These are phyloP conservation scores for Imleria badia DNA, from an alignment of 768 basidiomycete species.

Conservation along the genomic window DNA sequence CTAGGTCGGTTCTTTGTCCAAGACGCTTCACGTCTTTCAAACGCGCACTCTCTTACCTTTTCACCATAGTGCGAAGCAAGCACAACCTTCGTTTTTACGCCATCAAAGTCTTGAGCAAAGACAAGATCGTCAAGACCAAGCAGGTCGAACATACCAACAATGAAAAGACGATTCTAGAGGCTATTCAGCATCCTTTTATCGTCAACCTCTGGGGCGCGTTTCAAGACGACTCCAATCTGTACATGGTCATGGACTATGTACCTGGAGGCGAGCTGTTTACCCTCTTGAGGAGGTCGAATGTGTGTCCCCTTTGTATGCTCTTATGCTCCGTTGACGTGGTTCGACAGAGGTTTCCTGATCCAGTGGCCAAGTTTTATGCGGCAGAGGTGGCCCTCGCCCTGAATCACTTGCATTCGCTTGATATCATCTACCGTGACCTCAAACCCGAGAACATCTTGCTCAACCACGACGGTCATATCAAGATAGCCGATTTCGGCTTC, in stretches of 20 bases:
- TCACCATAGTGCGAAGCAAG: slow-evolving; percentile 71
- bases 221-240: slow-evolving; percentile 89
- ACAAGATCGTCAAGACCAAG: slow-evolving; percentile 88
- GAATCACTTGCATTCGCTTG: slow-evolving; percentile 79
- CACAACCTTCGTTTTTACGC: slow-evolving; percentile 97
- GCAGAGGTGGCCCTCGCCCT: slow-evolving; percentile 94
- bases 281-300: slow-evolving; percentile 85
- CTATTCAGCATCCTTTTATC: slow-evolving; percentile 89
- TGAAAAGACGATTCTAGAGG: slow-evolving; percentile 83
- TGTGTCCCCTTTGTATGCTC: slow-evolving; percentile 38
- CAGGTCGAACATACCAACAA: slow-evolving; percentile 98
- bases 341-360: slow-evolving; percentile 85
- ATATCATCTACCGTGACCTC: slow-evolving; percentile 96
- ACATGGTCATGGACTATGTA: slow-evolving; percentile 98
- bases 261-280: slow-evolving; percentile 98
- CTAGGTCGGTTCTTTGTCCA: slow-evolving; percentile 49
- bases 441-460: slow-evolving; percentile 97
- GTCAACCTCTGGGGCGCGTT: slow-evolving; percentile 96
- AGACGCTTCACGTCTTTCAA: background rate
- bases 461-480: slow-evolving; percentile 94
- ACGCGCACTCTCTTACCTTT: background rate
- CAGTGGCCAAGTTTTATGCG: slow-evolving; percentile 97
- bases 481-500: slow-evolving; percentile 96
- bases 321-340: slow-evolving; percentile 8
- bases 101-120: slow-evolving; percentile 92